A percentile compares a stretch with the other conserved stretches of the same genome.
phyloP scores from a whole-genome alignment of 495 filamentous ascomycete genomes.

The Penicillium manginii region DNA sequence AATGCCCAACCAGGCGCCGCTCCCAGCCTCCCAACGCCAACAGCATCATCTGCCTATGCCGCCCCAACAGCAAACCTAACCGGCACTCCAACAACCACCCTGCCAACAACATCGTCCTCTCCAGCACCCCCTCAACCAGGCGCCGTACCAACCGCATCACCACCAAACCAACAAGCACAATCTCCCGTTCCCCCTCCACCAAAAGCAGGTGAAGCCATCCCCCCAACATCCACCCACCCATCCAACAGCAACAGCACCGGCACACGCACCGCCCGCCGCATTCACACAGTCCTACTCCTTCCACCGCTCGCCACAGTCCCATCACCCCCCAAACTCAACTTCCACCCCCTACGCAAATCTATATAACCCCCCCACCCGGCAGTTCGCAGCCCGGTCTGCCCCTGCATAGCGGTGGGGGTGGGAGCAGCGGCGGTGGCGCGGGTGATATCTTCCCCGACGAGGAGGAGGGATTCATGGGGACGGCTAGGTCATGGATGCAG shows the following conservation, averaged over 20 bases:
- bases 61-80: constrained; percentile 15
- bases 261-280: constrained; percentile 31
- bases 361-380: constrained; percentile 50
- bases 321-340: constrained; percentile 39
- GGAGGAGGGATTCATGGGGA: constrained; percentile 53
- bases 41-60: constrained; percentile 26
- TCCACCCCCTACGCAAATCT: constrained; percentile 53
- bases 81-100: constrained; percentile 26
- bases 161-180: constrained; percentile 22
- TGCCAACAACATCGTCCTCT: constrained; percentile 9
- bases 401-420: constrained; percentile 23
- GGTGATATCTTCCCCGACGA: constrained; percentile 36
- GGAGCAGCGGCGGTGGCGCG: constrained; percentile 21
- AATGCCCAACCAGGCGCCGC: constrained; percentile 48
- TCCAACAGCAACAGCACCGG: constrained; percentile 22
- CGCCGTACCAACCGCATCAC: constrained; percentile 42
- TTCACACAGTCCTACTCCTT: constrained; percentile 25
- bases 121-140: constrained; percentile 68
- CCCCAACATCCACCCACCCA: constrained; percentile 26
- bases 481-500: constrained; percentile 63
- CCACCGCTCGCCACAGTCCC: constrained; percentile 14
- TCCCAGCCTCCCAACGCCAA: constrained; percentile 25
- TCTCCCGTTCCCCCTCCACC: constrained; percentile 56
- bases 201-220: constrained; percentile 49
- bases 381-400: constrained; percentile 25